phyloP scores from a whole-genome alignment of 2,329 filamentous ascomycete species.

The Hirsutella minnesotensis region DNA sequence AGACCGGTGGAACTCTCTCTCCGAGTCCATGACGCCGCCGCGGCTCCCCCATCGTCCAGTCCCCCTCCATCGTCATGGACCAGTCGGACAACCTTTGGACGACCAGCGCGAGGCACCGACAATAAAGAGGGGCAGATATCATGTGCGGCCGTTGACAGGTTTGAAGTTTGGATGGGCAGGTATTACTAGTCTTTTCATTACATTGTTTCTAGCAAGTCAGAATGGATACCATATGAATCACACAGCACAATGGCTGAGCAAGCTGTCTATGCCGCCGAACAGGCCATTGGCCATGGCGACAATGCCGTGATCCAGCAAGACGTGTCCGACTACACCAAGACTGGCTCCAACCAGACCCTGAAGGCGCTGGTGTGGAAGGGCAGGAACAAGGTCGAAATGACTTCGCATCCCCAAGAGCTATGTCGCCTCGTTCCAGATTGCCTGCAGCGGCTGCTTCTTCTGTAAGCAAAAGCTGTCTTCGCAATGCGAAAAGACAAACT shows the following conservation, averaged over 20 bases:
- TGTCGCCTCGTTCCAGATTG: slow-evolving; percentile 80
- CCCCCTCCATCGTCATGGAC: too few relatives aligned
- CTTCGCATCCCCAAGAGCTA: slow-evolving; percentile 49
- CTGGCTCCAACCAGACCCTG: slow-evolving; percentile 45
- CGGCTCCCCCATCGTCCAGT: too few relatives aligned
- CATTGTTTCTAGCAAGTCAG: too few relatives aligned
- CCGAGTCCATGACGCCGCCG: too few relatives aligned
- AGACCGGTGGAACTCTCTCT: too few relatives aligned
- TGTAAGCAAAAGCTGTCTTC: slow-evolving; percentile 70
- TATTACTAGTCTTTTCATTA: too few relatives aligned
- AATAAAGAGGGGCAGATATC: too few relatives aligned
- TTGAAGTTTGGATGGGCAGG: too few relatives aligned
- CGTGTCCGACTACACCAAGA: not conserved
- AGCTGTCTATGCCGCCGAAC: not conserved
- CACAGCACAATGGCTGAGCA: not conserved
- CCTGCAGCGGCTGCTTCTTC: slow-evolving; percentile 60
- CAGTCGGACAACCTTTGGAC: too few relatives aligned
- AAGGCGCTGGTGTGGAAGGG: slow-evolving; percentile 73
- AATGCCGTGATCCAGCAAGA: not conserved
- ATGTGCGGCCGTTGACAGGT: too few relatives aligned
- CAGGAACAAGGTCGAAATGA: slow-evolving; percentile 64
- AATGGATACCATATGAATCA: too few relatives aligned
- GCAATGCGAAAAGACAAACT: slow-evolving; percentile 70
- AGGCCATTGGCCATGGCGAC: not conserved
- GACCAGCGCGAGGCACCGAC: too few relatives aligned